phyloP scores from a whole-genome alignment of 1,284 basidiomycete genomes.

The Marasmius fiardii region DNA sequence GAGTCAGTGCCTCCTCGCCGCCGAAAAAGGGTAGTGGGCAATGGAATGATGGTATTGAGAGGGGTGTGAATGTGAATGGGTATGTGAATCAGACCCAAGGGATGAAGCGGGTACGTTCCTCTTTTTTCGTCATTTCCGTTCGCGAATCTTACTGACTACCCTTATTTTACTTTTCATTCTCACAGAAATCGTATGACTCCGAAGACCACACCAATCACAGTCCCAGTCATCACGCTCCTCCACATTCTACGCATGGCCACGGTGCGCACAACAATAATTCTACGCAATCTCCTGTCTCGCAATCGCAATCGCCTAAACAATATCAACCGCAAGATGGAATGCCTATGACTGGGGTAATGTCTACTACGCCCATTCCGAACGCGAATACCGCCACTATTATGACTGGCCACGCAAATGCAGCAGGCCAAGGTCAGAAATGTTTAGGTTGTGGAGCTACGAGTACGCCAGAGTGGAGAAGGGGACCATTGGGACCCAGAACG shows the following conservation, averaged over 20 bases:
- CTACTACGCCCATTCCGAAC: background rate
- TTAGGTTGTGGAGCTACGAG: conserved; percentile 78
- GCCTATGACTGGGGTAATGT: background rate
- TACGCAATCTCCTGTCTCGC: background rate
- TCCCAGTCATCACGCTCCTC: background rate
- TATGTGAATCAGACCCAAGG: background rate
- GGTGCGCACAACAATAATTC: background rate
- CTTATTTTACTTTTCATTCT: background rate
- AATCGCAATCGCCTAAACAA: background rate
- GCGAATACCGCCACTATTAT: background rate
- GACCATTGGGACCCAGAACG: conserved; percentile 72
- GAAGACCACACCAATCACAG: background rate
- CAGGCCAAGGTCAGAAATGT: conserved; percentile 54
- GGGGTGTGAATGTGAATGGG: background rate
- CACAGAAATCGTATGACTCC: background rate
- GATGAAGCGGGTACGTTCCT: background rate
- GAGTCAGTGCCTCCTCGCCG: no score
- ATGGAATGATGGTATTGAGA: background rate
- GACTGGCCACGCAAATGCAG: background rate
- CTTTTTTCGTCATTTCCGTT: no score
- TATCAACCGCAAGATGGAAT: background rate
- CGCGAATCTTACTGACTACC: no score
- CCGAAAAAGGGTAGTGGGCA: background rate
- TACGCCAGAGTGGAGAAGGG: conserved; percentile 80
- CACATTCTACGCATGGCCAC: background rate